Base-by-base conservation (phyloP, 371 early-diverging fungal species). In the Rhizopus sp. region DNA sequence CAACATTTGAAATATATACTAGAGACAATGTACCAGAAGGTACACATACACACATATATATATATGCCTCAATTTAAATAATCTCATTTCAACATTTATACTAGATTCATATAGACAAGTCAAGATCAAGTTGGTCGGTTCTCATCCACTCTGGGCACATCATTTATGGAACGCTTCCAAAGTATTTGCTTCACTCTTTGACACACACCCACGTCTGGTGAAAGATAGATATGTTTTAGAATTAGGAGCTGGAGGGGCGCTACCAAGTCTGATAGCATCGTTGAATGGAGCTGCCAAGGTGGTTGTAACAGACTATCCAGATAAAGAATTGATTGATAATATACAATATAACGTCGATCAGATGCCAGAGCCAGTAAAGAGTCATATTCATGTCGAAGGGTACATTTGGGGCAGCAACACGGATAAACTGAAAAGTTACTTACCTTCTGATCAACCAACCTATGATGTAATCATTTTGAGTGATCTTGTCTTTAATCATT, bases 401-500 rank as follows among this genome's bases (percentile, higher is more conserved):
- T 92, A 87, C 67, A 77, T 92, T 41, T 96, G 97, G 97, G 97
- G 97, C 16, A 75, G 81, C 52, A 78, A 89, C 16, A 80, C 85
- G 0, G 69, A 69, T 3, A 70, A 68, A 4, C 71, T 93, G 7
- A 65, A 77, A n/a, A 15, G 59, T 3, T 32, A 63, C 35, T 53
- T 81, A 32, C 72, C 73, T 2, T 38, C 32, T n/a, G 66, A 42
- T 6, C 57, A 62, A 38, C 53, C 64, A 1, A 72, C 70, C 3
- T 96, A 78, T 60, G 95, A 96, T 67, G 82, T 93, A 12, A 82
- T 96, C 50, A 86, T 96, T 30, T 62, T 96, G 42, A 91, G 91
- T 42, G 97, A 96, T 64, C 79, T 96, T 10, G 85, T 96, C 7
- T 96, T 96, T 73, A 96, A 96, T 62, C 95, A 94, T 63, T 88